Conservation (phyloP, 164 flowering plant species). For the Echeveria elegans region DNA sequence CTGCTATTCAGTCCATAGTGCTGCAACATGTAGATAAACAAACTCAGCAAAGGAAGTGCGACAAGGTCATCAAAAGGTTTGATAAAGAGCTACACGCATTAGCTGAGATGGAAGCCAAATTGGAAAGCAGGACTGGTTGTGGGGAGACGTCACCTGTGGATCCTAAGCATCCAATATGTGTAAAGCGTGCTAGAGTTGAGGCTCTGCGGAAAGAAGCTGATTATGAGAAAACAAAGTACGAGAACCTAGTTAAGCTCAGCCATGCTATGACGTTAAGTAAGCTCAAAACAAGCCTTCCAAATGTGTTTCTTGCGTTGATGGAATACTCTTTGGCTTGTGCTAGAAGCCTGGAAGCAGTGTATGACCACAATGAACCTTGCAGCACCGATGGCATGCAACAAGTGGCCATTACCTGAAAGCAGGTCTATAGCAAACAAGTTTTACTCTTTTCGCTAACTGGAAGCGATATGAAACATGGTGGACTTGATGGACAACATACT, state of each 20-base stretch:
- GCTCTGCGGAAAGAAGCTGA: constrained; percentile 43
- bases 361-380: constrained; percentile 13
- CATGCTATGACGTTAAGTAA: constrained; percentile 50
- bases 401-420: not conserved
- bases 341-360: constrained; percentile 41
- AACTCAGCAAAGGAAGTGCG: constrained; percentile 31
- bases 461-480: not conserved
- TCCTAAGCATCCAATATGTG: constrained; percentile 44
- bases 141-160: constrained; percentile 23
- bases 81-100: constrained; percentile 41
- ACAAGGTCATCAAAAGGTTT: constrained; percentile 46
- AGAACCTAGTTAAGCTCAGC: constrained; percentile 33
- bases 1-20: constrained; percentile 46
- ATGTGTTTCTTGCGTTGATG: constrained; percentile 54
- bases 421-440: not conserved
- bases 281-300: constrained; percentile 61
- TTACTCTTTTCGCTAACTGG: not conserved
- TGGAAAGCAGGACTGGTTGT: constrained; percentile 12
- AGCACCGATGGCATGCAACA: not conserved
- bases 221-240: constrained; percentile 47
- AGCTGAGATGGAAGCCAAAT: constrained; percentile 48
- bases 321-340: constrained; percentile 44
- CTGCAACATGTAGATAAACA: constrained; percentile 57
- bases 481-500: not conserved
- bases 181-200: constrained; percentile 46